These are phyloP conservation scores for Phytophthora crassamura DNA, from an alignment of 352 stramenopile species.

Conservation along the genomic window DNA sequence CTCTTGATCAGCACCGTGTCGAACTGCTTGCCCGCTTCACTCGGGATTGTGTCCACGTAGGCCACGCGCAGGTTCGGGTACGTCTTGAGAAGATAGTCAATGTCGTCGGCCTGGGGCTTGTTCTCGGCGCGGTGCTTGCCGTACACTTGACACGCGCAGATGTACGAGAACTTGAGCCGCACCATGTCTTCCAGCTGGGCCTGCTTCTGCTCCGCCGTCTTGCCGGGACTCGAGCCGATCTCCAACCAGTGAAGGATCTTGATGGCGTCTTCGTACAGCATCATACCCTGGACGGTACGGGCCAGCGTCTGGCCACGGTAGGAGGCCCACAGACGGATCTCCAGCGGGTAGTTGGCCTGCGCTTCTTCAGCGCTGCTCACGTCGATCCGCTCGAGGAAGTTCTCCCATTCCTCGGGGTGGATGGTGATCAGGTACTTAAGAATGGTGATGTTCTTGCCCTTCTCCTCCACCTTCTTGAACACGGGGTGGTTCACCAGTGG, in stretches of 20 bases:
- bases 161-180: constrained; percentile 84
- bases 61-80: constrained; percentile 85
- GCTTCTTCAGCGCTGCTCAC: constrained; percentile 71
- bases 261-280: constrained; percentile 85
- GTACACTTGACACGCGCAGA: constrained; percentile 87
- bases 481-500: constrained; percentile 76
- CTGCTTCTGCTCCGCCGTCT: constrained; percentile 76
- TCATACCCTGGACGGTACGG: constrained; percentile 83
- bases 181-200: constrained; percentile 83
- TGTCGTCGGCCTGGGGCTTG: constrained; percentile 74
- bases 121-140: constrained; percentile 76
- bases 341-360: constrained; percentile 63
- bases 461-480: constrained; percentile 77
- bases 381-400: constrained; percentile 80
- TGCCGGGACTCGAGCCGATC: constrained; percentile 71
- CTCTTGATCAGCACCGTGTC: constrained; percentile 79
- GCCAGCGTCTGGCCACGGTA: constrained; percentile 81
- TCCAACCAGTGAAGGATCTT: constrained; percentile 87
- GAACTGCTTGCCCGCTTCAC: constrained; percentile 49
- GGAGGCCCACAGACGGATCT: constrained; percentile 81
- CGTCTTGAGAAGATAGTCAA: constrained; percentile 76
- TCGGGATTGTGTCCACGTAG: constrained; percentile 75
- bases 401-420: constrained; percentile 80
- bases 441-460: constrained; percentile 84
- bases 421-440: constrained; percentile 84